Conservation (phyloP, 2,329 filamentous ascomycete genomes). For the Orbilia javanica region DNA sequence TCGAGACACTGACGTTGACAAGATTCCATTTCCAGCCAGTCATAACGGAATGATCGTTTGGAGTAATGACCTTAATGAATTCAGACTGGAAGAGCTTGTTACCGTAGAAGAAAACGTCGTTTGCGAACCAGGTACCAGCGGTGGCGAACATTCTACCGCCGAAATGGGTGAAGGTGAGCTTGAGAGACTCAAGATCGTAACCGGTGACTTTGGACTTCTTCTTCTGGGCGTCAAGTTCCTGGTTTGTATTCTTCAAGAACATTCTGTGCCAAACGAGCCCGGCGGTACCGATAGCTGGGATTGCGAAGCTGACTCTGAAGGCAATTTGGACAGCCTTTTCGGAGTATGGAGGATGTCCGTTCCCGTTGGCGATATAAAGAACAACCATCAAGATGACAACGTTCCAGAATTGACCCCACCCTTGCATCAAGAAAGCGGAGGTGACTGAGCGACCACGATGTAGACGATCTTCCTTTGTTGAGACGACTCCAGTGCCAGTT, state of each 20-base stretch:
- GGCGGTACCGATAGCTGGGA: slow-evolving; percentile 88
- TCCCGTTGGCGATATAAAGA: slow-evolving; percentile 87
- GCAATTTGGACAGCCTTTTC: slow-evolving; percentile 84
- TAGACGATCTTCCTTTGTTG: slow-evolving; percentile 90
- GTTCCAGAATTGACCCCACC: slow-evolving; percentile 97
- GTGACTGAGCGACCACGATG: slow-evolving; percentile 97
- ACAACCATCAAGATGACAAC: slow-evolving; percentile 88
- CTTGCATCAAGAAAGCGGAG: slow-evolving; percentile 96
- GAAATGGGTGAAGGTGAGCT: slow-evolving; percentile 83
- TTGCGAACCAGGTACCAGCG: slow-evolving; percentile 90
- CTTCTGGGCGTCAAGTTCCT: slow-evolving; percentile 84
- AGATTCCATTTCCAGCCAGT: slow-evolving; percentile 92
- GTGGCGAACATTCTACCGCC: slow-evolving; percentile 88
- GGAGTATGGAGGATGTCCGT: slow-evolving; percentile 77
- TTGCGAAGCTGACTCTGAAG: slow-evolving; percentile 90
- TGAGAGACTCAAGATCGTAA: slow-evolving; percentile 88
- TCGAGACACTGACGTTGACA: slow-evolving; percentile 87
- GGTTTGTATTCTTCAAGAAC: slow-evolving; percentile 89
- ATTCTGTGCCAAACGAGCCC: slow-evolving; percentile 97
- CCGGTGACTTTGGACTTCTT: slow-evolving; percentile 88
- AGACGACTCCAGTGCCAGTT: slow-evolving; percentile 85
- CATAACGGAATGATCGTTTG: slow-evolving; percentile 79
- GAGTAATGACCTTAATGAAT: slow-evolving; percentile 86
- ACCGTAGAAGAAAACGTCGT: slow-evolving; percentile 98
- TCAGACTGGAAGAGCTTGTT: slow-evolving; percentile 97